Conservation (phyloP, 306 rosid species). For the Mimosa pudica region DNA sequence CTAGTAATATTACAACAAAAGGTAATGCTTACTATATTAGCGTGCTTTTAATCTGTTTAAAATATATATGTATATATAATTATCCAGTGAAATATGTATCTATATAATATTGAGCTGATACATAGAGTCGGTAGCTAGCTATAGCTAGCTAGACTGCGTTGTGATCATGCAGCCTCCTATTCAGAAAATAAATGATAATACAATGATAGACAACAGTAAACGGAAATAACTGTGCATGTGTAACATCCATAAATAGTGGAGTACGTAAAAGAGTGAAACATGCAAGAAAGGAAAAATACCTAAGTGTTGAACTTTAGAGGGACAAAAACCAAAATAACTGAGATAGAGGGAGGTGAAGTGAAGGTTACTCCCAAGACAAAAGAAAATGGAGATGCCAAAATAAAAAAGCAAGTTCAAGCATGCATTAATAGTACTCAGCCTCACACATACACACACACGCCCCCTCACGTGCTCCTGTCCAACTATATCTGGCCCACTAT, state of each 20-base stretch:
- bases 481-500: constrained; percentile 27
- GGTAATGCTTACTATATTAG: too few species aligned
- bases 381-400: constrained; percentile 26
- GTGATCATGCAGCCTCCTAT: not conserved
- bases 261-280: not conserved
- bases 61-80: not conserved
- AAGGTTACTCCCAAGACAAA: constrained; percentile 37
- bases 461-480: constrained; percentile 43
- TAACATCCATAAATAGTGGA: not conserved
- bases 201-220: not conserved
- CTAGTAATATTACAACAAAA: too few species aligned
- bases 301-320: not conserved
- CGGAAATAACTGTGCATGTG: not conserved
- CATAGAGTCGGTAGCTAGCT: too few species aligned
- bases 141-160: not conserved
- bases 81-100: too few species aligned
- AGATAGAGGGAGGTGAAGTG: constrained; percentile 25
- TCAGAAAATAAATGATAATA: not conserved
- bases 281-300: not conserved
- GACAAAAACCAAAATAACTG: not conserved
- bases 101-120: not conserved
- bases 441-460: not conserved
- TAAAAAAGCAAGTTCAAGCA: constrained; percentile 8
- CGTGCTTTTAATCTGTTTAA: not conserved
- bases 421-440: not conserved